Evolutionary conservation across 1,284 basidiomycete genomes (phyloP).

Genomic region (Malassezia nana): DNA sequence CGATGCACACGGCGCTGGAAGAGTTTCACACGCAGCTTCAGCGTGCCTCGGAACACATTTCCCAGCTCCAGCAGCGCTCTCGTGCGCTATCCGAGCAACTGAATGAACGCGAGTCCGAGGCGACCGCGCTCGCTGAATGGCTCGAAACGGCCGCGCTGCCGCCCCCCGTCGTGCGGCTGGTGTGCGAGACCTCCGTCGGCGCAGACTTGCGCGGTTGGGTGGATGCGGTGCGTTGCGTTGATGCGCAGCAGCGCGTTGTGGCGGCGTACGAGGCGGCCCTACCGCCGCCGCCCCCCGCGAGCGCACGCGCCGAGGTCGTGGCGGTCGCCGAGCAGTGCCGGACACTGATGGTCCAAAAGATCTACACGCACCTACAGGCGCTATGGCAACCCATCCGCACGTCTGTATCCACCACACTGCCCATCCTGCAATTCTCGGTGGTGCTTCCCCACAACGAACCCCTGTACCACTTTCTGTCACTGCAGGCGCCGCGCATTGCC

Average conservation of each 20-base stretch:
- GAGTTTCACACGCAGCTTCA: slow-evolving; percentile 81
- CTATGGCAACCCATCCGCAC: slow-evolving; percentile 70
- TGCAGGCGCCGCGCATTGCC: slow-evolving; percentile 70
- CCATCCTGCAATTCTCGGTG: slow-evolving; percentile 78
- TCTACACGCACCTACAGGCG: slow-evolving; percentile 74
- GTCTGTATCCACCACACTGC: slow-evolving; percentile 82
- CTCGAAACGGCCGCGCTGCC: slow-evolving; percentile 71
- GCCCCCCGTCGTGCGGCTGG: slow-evolving; percentile 64
- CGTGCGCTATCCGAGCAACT: slow-evolving; percentile 77
- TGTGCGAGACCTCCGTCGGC: slow-evolving; percentile 66
- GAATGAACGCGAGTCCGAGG: slow-evolving; percentile 71
- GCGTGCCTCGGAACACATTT: slow-evolving; percentile 86
- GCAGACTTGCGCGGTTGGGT: slow-evolving; percentile 58
- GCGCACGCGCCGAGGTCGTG: slow-evolving; percentile 60
- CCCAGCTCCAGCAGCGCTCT: slow-evolving; percentile 77
- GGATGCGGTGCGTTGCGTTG: slow-evolving; percentile 65
- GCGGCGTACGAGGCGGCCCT: slow-evolving; percentile 22
- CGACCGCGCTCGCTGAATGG: slow-evolving; percentile 71
- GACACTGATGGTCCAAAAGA: slow-evolving; percentile 55
- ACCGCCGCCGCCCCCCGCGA: background rate
- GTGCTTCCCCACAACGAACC: slow-evolving; percentile 61
- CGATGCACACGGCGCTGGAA: slow-evolving; percentile 13
- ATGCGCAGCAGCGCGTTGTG: slow-evolving; percentile 61
- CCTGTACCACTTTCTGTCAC: slow-evolving; percentile 73
- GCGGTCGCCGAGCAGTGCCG: slow-evolving; percentile 74